Percentiles rank a stretch among this genome's conserved stretches.
phyloP scores from a whole-genome alignment of 2,329 filamentous ascomycete species.

The Arthrinium puccinioides region DNA sequence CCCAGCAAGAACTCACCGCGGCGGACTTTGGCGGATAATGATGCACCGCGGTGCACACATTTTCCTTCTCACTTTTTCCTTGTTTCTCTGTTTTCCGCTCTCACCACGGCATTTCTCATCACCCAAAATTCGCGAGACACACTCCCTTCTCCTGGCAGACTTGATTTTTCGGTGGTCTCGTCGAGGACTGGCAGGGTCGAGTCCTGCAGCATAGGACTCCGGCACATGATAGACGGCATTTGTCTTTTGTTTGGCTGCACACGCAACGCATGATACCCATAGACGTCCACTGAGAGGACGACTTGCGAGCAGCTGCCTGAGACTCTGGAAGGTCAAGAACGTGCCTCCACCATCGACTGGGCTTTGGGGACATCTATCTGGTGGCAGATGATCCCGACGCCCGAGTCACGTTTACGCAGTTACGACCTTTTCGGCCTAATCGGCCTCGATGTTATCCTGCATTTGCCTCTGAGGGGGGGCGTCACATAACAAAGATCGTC shows the following conservation, averaged over 20 bases:
- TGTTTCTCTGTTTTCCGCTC: constrained; percentile 12
- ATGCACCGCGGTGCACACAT: constrained; percentile 4
- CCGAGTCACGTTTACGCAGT: constrained; percentile 15
- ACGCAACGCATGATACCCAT: constrained; percentile 27
- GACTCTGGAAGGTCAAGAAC: constrained; percentile 22
- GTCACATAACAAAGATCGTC: constrained; percentile 15
- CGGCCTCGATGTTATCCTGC: too few relatives aligned
- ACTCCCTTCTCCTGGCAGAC: constrained; percentile 24
- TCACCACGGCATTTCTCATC: constrained; percentile 16
- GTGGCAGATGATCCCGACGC: constrained; percentile 20
- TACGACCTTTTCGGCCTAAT: too few relatives aligned
- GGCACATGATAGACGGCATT: constrained; percentile 30
- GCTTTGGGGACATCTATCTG: constrained; percentile 17
- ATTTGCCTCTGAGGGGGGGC: constrained; percentile 24
- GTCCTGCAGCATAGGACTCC: constrained; percentile 23
- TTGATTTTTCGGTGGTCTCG: constrained; percentile 20
- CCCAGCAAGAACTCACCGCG: constrained; percentile 6
- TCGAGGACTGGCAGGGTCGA: constrained; percentile 25
- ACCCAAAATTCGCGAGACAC: constrained; percentile 13
- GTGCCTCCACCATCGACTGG: constrained; percentile 19
- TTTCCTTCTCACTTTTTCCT: constrained; percentile 14
- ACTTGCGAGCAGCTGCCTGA: constrained; percentile 25
- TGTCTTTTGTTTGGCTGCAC: constrained; percentile 27
- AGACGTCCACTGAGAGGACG: constrained; percentile 21
- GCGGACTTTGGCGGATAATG: constrained; percentile 8